These are phyloP conservation scores for Tieghemostelium lacteum DNA, from an alignment of 78 protist species.

Conservation along the genomic window DNA sequence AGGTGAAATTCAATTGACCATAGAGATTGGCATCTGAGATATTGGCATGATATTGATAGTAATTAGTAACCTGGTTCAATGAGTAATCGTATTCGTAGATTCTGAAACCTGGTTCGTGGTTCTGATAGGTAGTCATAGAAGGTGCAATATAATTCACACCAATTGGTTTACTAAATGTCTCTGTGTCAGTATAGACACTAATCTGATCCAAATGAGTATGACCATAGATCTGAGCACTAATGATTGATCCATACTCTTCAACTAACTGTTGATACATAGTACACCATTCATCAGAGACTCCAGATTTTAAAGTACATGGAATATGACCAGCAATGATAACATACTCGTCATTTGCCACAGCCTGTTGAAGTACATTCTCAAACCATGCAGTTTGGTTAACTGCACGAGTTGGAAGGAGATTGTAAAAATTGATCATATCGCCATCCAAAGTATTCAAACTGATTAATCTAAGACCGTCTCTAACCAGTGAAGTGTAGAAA, in stretches of 20 bases:
- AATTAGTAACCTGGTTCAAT: slow-evolving; percentile 24
- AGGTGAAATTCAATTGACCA: slow-evolving; percentile 4
- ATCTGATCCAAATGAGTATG: slow-evolving; percentile 76
- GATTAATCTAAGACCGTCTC: slow-evolving; percentile 43
- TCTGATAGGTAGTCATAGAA: slow-evolving; percentile 70
- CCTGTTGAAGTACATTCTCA: slow-evolving; percentile 16
- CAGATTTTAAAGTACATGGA: slow-evolving; percentile 66
- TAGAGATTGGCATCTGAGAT: slow-evolving; percentile 30
- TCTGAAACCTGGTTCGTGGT: slow-evolving; percentile 75
- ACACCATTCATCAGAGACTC: slow-evolving; percentile 43
- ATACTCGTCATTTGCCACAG: slow-evolving; percentile 38
- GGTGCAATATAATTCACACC: slow-evolving; percentile 68
- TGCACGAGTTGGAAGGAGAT: slow-evolving; percentile 32
- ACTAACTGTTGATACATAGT: slow-evolving; percentile 22
- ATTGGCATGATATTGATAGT: slow-evolving; percentile 62
- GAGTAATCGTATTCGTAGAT: slow-evolving; percentile 45
- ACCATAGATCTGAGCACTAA: slow-evolving; percentile 61
- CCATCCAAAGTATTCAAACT: slow-evolving; percentile 35
- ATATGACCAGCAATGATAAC: slow-evolving; percentile 72
- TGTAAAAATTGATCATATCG: slow-evolving; percentile 62
- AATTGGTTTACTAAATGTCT: slow-evolving; percentile 36
- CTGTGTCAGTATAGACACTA: slow-evolving; percentile 16
- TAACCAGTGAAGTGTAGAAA: slow-evolving; percentile 26
- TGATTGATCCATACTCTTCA: background rate
- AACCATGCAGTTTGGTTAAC: slow-evolving; percentile 53